Evolutionary conservation across 2,329 filamentous ascomycete genomes (phyloP).

Genomic region (Aspergillus felis): DNA sequence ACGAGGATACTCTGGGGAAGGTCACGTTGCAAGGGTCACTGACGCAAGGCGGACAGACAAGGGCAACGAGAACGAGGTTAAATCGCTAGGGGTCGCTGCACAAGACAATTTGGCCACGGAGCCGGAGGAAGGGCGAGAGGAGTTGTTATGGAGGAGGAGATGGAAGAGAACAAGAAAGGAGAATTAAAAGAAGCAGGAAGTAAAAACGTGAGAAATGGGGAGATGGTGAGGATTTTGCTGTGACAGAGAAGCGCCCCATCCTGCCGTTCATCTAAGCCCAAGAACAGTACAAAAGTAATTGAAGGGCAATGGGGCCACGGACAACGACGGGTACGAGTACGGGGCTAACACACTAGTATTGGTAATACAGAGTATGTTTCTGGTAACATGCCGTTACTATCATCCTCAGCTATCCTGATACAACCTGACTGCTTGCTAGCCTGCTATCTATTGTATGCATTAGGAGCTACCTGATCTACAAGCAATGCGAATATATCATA

Average conservation of each 20-base stretch:
- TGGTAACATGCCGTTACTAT: slow-evolving; percentile 26
- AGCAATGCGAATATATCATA: background rate
- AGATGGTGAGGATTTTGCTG: slow-evolving; percentile 12
- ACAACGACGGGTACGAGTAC: slow-evolving; percentile 17
- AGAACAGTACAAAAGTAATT: slow-evolving; percentile 6
- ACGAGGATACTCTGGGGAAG: slow-evolving; percentile 16
- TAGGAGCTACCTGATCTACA: background rate
- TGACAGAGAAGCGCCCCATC: slow-evolving; percentile 4
- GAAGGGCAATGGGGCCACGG: slow-evolving; percentile 17
- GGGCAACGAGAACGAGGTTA: slow-evolving; percentile 18
- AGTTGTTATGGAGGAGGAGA: slow-evolving; percentile 3
- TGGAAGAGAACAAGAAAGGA: slow-evolving; percentile 10
- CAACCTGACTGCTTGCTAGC: background rate
- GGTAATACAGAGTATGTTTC: slow-evolving; percentile 24
- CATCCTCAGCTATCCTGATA: slow-evolving; percentile 4
- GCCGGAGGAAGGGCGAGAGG: slow-evolving; percentile 13
- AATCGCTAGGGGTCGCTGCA: slow-evolving; percentile 13
- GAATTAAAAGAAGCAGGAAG: slow-evolving; percentile 12
- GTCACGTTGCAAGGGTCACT: slow-evolving; percentile 28
- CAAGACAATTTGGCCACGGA: slow-evolving; percentile 18
- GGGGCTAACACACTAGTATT: slow-evolving; percentile 12
- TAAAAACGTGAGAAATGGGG: slow-evolving; percentile 4
- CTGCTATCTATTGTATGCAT: background rate
- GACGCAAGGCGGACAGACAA: slow-evolving; percentile 28
- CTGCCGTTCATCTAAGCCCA: slow-evolving; percentile 1